Base-by-base conservation (phyloP, 2,329 filamentous ascomycete genomes). In the Coniochaeta sp. region DNA sequence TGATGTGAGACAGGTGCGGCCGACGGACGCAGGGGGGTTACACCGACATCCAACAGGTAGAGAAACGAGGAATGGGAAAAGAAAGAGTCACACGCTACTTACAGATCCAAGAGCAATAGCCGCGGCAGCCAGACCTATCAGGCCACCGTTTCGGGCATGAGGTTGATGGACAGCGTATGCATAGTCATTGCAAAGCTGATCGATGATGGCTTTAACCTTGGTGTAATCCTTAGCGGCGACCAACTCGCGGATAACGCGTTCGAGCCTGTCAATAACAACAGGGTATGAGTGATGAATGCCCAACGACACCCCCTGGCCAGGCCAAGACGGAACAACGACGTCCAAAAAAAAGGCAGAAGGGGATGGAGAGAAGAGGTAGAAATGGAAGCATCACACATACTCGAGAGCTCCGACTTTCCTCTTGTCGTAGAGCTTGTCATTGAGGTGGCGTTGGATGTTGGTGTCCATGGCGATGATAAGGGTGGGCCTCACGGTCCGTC, bases 401-500 rank as follows among this genome's bases (percentile, higher is more conserved):
- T 99, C 95, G 61, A 99, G 85, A 68, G 96, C 95, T 65, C 95
- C 95, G 70, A 92, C 88, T 77, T 99, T 99, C 72, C 96, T 87
- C 81, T 96, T 96, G 73, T 99, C 95, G 75, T 99, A 99, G 72
- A 98, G 88, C 84, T 97, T 99, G 78, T 99, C 95, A 73, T 96
- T 96, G 72, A 99, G 82, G 67, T 93, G 84, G 68, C 93, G 90
- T 76, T 96, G 91, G 72, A 97, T 91, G 72, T 87, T 88, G 70
- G 85, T 81, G 79, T 98, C 93, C 93, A 98, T 97, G 69, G 61
- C 52, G 59, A 43, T 17, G 17, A n/a, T 19, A 28, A 19, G 7
- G 22, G 31, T 58, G 9, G 40, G 9, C 38, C n/a, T 28, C 17
- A 14, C 54, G 52, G 52, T 38, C 33, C 17, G 54, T 36, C 6